Base-by-base conservation (phyloP, 106 monocot genomes). In the Allium sativum region DNA sequence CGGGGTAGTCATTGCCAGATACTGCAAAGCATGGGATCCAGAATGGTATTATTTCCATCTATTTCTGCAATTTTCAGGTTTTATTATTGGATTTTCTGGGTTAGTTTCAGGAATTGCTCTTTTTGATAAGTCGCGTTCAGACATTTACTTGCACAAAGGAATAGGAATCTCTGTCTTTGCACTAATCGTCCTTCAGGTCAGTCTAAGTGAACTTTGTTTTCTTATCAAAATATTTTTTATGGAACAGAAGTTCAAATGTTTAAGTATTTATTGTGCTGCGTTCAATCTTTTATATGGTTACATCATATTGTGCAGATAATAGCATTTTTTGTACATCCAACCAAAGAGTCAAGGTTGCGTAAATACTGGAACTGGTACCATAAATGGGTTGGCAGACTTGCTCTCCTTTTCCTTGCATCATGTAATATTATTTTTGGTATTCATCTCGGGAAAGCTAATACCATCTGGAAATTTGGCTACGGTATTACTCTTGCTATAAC, bases 361-460 rank as follows among this genome's bases (percentile, higher is more conserved):
- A 84, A 67, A 52, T 84, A 75, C 56, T 88, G 88, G 84, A 84
- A 88, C 46, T 88, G 83, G 88, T 84, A 84, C 73, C 88, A 88
- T 70, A 77, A 84, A 18, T 80, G 78, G 80, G 67, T 59, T 7
- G 84, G 89, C 21, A 77, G 89, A 55, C 74, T 93, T 16, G 42
- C 70, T 46, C n/a, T n/a, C n/a, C 79, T 93, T 45, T 76, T 88
- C 20, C 73, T 89, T 40, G 82, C 88, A 67, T 77, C 74, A 46
- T 76, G 88, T 8, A 93, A 93, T 65, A 93, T 89, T 31, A 58
- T 83, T 46, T 52, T 81, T 42, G 93, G 93, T 12, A 93, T 89
- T 54, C 69, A 70, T 45, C 73, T 74, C 56, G 93, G 85, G 18
- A 56, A 45, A 60, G 89, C 93, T 19, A 88, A 85, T 10, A 61